phyloP scores from a whole-genome alignment of 2,329 filamentous ascomycete genomes.

The Hymenoscyphus repandus region DNA sequence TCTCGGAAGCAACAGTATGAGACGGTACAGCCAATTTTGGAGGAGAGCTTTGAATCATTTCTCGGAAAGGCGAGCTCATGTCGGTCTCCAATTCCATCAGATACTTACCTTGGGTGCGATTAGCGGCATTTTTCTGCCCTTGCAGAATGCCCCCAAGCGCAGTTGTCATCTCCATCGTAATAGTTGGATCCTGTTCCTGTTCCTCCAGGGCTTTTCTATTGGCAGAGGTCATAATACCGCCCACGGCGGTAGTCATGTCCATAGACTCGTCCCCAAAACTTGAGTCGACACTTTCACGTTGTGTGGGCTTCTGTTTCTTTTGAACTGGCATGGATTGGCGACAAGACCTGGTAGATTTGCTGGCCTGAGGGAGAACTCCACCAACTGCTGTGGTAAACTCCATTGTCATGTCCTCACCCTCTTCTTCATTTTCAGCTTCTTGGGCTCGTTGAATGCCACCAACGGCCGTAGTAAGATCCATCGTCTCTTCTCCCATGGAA shows the following conservation, averaged over 20 bases:
- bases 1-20: conserved; percentile 39
- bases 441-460: conserved; percentile 44
- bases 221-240: conserved; percentile 36
- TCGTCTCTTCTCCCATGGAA: conserved; percentile 34
- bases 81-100: conserved; percentile 56
- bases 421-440: conserved; percentile 32
- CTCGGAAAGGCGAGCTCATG: conserved; percentile 40
- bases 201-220: conserved; percentile 31
- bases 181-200: conserved; percentile 40
- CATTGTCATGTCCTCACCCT: conserved; percentile 72
- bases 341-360: conserved; percentile 29
- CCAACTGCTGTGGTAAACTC: conserved; percentile 66
- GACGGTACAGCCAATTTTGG: conserved; percentile 31
- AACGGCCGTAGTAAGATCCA: conserved; percentile 53
- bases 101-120: conserved; percentile 46
- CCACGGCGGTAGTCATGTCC: conserved; percentile 50
- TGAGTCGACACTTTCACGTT: conserved; percentile 34
- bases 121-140: conserved; percentile 33
- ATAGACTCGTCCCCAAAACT: conserved; percentile 31
- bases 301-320: conserved; percentile 8
- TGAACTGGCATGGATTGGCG: conserved; percentile 17
- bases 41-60: conserved; percentile 33
- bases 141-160: conserved; percentile 51
- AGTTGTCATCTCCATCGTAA: conserved; percentile 60
- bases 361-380: conserved; percentile 40